phyloP scores from a whole-genome alignment of 257 asterid genomes.

The Knoxia roxburghii region DNA sequence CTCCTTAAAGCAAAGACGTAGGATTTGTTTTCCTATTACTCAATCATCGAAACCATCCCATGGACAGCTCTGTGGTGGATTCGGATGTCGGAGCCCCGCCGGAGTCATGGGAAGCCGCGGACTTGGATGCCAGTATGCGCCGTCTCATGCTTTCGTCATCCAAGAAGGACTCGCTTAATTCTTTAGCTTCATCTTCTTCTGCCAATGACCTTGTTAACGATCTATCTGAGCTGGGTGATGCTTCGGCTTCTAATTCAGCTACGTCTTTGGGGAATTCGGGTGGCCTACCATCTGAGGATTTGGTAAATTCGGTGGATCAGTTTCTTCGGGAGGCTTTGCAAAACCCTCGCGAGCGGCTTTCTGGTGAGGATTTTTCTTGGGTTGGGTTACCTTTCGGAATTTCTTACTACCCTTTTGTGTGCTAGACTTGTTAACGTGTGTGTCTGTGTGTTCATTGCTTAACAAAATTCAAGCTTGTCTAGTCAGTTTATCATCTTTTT shows the following conservation, averaged over 20 bases:
- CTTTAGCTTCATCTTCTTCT: slow-evolving; percentile 19
- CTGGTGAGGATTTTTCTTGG: slow-evolving; percentile 43
- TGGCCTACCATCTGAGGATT: slow-evolving; percentile 44
- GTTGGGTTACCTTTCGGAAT: not conserved
- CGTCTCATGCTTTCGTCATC: slow-evolving; percentile 68
- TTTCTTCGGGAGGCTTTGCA: slow-evolving; percentile 92
- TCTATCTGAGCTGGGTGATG: slow-evolving; percentile 40
- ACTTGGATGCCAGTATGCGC: slow-evolving; percentile 81
- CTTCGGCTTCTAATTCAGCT: slow-evolving; percentile 16
- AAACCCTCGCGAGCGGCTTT: slow-evolving; percentile 97
- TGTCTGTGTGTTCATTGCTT: not conserved
- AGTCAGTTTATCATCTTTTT: too few relatives aligned
- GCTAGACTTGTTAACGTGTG: not conserved
- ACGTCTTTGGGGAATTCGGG: slow-evolving; percentile 14
- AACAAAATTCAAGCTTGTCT: not conserved
- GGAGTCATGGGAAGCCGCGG: slow-evolving; percentile 99
- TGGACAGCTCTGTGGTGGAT: slow-evolving; percentile 69
- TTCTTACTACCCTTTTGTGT: not conserved
- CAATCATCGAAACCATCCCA: slow-evolving; percentile 12
- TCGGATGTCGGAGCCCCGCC: slow-evolving; percentile 66
- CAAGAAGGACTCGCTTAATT: slow-evolving; percentile 33
- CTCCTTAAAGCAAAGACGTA: slow-evolving; percentile 20
- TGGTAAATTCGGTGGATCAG: slow-evolving; percentile 83
- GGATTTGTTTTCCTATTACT: slow-evolving; percentile 1
- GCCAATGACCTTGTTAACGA: slow-evolving; percentile 25